These are phyloP conservation scores for Chaetomium cochliodes DNA, from an alignment of 495 filamentous ascomycete species.

Conservation along the genomic window DNA sequence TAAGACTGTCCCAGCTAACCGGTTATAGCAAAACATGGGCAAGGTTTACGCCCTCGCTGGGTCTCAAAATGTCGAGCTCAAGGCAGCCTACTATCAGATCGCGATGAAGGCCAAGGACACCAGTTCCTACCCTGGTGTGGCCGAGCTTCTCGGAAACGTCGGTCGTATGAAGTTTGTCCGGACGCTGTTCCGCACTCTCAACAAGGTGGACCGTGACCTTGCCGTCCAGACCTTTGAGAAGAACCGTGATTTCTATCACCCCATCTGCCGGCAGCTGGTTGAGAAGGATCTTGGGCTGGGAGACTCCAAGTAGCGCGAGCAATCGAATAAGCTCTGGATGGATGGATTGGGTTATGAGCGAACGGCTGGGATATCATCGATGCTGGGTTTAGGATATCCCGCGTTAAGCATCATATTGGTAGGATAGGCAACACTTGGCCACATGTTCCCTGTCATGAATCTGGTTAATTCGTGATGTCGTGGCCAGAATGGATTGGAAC, in stretches of 20 bases:
- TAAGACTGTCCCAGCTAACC: constrained; percentile 18
- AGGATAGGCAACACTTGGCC: no score
- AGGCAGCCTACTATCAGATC: constrained; percentile 71
- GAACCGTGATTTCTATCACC: constrained; percentile 90
- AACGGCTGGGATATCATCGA: no score
- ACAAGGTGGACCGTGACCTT: constrained; percentile 66
- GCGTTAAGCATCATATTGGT: no score
- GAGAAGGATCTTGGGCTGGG: constrained; percentile 71
- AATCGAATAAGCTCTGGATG: no score
- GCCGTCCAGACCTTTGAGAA: constrained; percentile 81
- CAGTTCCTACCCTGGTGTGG: constrained; percentile 63
- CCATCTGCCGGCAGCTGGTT: constrained; percentile 79
- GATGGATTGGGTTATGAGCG: no score
- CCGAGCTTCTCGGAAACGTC: constrained; percentile 72
- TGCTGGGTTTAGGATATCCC: no score
- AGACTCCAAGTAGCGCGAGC: constrained; percentile 10
- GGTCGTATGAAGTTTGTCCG: constrained; percentile 97
- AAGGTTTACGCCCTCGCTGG: constrained; percentile 64
- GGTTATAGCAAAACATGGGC: constrained; percentile 58
- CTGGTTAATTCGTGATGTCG: no score
- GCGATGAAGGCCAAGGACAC: constrained; percentile 71
- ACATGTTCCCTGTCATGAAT: no score
- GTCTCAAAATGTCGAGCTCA: constrained; percentile 81
- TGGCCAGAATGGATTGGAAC: no score
- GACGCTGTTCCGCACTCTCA: constrained; percentile 72